These are phyloP conservation scores for Acrocalymma vagum DNA, from an alignment of 2,329 filamentous ascomycete genomes.

Conservation along the genomic window DNA sequence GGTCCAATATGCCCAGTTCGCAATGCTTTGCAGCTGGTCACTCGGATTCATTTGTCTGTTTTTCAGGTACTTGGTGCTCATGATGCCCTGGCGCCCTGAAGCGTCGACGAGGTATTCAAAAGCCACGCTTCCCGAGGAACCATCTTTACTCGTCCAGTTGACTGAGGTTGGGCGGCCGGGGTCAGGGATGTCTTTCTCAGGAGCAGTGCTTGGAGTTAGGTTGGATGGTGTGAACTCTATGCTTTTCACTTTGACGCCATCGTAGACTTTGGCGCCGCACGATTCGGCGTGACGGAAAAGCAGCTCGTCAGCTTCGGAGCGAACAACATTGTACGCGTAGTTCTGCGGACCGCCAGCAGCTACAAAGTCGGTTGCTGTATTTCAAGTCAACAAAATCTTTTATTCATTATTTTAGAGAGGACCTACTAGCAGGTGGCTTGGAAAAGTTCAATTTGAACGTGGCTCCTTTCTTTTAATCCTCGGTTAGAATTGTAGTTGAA, in stretches of 20 bases:
- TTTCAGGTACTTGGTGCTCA: conserved; percentile 59
- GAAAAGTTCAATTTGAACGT: conserved; percentile 3
- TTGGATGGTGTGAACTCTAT: conserved; percentile 9
- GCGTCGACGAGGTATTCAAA: conserved; percentile 62
- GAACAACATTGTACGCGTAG: conserved; percentile 34
- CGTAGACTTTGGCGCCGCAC: conserved; percentile 21
- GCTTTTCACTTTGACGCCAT: conserved; percentile 7
- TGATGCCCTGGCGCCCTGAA: conserved; percentile 54
- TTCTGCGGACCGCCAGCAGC: conserved; percentile 19
- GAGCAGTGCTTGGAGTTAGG: background rate
- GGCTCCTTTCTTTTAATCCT: conserved; percentile 5
- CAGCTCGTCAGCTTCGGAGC: conserved; percentile 35
- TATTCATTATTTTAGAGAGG: background rate
- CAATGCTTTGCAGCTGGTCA: conserved; percentile 60
- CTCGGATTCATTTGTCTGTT: conserved; percentile 57
- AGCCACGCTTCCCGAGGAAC: conserved; percentile 45
- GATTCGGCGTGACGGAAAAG: conserved; percentile 33
- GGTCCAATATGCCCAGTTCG: conserved; percentile 60
- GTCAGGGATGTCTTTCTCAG: too few relatives aligned
- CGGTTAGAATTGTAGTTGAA: too few relatives aligned
- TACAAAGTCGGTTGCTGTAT: conserved; percentile 27
- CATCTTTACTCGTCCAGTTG: conserved; percentile 15
- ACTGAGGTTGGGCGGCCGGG: conserved; percentile 11
- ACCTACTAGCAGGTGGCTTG: conserved; percentile 1
- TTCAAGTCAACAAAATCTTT: background rate